Evolutionary conservation across 2,329 filamentous ascomycete species (phyloP), one percentile per base, ranked within the genome.

Genomic region (Cladosporium austrohemisphaericum): DNA sequence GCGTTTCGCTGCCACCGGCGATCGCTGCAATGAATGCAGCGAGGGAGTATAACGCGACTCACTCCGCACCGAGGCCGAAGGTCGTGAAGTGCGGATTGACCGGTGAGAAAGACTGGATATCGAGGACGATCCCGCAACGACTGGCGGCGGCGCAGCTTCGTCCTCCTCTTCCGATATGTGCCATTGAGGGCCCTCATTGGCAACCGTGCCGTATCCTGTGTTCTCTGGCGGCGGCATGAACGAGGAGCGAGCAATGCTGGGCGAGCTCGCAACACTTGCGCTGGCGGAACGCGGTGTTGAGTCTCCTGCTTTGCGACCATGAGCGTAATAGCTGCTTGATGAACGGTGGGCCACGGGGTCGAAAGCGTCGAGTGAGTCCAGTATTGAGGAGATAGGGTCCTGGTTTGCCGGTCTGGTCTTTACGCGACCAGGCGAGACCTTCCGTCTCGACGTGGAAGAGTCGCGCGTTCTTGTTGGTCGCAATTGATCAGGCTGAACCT

Each of bases 321-420:
- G 57, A 19, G 54, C 55, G 41, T 54, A 55, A 36, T 54, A 37
- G 28, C 58, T 57, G 47, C 43, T 14, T 36, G 59, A 33, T 25
- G 46, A 44, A 32, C 50, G 40, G 18, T 45, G 38, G 35, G 40
- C 51, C 11, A 61, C 50, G 22, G 60, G 58, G 13, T 55, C 50
- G 23, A 65, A 58, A 5, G 60, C 57, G 50, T 79, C 78, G 35
- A 84, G 72, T 23, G 80, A 82, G 53, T 79, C 77, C 63, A 84
- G 81, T 52, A 84, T 72, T 40, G 77, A 79, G 13, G 78, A 78
- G 54, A 84, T 88, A 64, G 90, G 79, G 63, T 87, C 84, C 51
- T 85, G 84, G 41, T 80, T 81, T 11, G 79, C 75, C 32, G 76
- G 72, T 43, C 53, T 60, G 28, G 63, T 56, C 54, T 65, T 67